Evolutionary conservation across 208 protist genomes (phyloP).

Genomic region (Wallacemonas sp.): DNA sequence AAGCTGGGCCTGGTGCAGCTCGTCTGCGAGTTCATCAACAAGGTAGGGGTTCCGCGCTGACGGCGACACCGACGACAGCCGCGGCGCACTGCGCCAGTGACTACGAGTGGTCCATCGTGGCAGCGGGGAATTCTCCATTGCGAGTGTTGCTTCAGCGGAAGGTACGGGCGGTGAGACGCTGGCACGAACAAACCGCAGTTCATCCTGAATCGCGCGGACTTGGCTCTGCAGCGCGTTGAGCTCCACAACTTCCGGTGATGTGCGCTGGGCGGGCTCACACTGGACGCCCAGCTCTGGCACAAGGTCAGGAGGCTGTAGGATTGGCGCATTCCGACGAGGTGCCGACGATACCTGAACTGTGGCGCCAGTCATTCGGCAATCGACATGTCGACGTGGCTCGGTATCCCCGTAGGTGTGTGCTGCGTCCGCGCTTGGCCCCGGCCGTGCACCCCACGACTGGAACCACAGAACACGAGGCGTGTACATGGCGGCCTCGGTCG

Average conservation of each 20-base stretch:
- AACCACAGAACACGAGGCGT: constrained; percentile 1
- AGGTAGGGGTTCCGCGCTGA: constrained; percentile 13
- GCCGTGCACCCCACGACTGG: neutral
- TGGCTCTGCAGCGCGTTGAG: constrained; percentile 7
- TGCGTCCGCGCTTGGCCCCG: neutral
- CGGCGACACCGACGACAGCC: neutral
- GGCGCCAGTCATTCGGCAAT: too few species aligned
- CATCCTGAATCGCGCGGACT: neutral
- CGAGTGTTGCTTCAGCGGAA: neutral
- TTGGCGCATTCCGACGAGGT: constrained; percentile 20
- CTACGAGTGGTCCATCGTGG: neutral
- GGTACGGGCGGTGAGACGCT: neutral
- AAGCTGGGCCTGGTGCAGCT: constrained; percentile 16
- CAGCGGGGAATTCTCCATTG: neutral
- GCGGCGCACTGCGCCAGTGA: neutral
- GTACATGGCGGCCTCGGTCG: constrained; percentile 4
- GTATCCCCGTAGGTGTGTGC: too few species aligned
- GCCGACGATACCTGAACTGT: too few species aligned
- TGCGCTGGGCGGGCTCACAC: neutral
- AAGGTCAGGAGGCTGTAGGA: constrained; percentile 26
- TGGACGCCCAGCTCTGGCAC: constrained; percentile 1
- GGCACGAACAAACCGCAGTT: neutral
- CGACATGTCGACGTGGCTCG: too few species aligned
- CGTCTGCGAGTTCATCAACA: constrained; percentile 19
- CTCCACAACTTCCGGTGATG: constrained; percentile 19